Base-by-base conservation (phyloP, 352 stramenopile species). In the Globisporangium sylvaticum region DNA sequence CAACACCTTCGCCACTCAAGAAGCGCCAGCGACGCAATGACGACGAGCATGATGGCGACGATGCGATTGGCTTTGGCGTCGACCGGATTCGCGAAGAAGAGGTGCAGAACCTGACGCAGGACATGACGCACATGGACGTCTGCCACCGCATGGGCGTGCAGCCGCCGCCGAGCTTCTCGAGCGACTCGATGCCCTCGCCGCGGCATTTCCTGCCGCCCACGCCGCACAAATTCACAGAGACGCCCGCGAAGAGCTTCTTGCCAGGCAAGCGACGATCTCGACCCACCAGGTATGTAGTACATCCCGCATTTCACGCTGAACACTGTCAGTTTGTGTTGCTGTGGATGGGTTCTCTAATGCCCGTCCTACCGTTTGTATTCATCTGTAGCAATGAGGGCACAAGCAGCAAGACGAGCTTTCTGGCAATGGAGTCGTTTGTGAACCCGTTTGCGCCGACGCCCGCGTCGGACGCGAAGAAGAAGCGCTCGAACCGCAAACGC, bases 71-170 rank as follows among this genome's bases (percentile, higher is more conserved):
- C 25, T 42, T 55, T 46, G 67, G 54, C 34, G 71, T 63, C 22
- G 79, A 87, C 8, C 31, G 83, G 3, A 68, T 84, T n/a, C 70
- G 78, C 24, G 79, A 89, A 32, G 80, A 89, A 46, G 75, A 89
- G 8, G 81, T 92, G 58, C 82, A 90, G 70, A 79, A 87, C 59
- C 69, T 92, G 0, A 90, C 84, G 2, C 73, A 91, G 46, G 82
- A 92, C 62, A 87, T 92, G 81, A 90, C 78, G 1, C 79, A 90
- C 72, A 90, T 92, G 82, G 81, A 89, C 27, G 81, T 92, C 44
- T 55, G 78, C 44, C 65, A 39, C 4, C 50, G 31, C 1, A 48
- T 55, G 20, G 44, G n/a, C 2, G 20, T 68, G 46, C 75, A 72
- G 22, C 70, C 78, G 1, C 71, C 71, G 10, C 77, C 75, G 31